Evolutionary conservation across 441 rosid genomes (phyloP), one percentile per base, ranked within the genome.

Genomic region (Eutrema salsugineum): DNA sequence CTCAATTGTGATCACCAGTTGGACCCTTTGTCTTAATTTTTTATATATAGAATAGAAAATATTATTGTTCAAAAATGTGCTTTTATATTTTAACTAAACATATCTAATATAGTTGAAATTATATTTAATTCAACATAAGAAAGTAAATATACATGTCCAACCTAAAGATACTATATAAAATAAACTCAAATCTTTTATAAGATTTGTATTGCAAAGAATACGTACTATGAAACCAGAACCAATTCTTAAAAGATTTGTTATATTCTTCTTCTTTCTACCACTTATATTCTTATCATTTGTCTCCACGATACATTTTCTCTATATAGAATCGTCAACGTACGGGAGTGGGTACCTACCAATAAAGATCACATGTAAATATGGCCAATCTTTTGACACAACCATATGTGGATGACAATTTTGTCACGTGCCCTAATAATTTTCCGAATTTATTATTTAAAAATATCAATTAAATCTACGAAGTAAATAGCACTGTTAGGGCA

Each of bases 341-440:
- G n/a, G 59, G 59, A 72, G 56, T 72, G 71, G 59, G 65, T 6
- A 46, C 77, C 65, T 58, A 65, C 60, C 60, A 19, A 56, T 57
- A 65, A 57, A 73, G 51, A 56, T 39, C 59, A 35, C 71, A 63
- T 40, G 56, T 57, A 56, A 38, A 72, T 14, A 57, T 38, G 28
- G 51, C 66, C 60, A 36, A 65, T 73, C 51, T 57, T 46, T 28
- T 64, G 77, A 73, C 51, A 40, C 8, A 56, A 39, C 71, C 66
- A 57, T 73, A 27, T 57, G 60, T 73, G 71, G 77, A 73, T 39
- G 72, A 1, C 44, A 73, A 73, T 57, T 73, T 73, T 60, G 5
- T 57, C 77, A 73, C 77, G 77, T 73, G 71, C 24, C 1, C 48
- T 28, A 55, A 64, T 55, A 22, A 5, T 6, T 55, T 36, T 46